Evolutionary conservation across 1,284 basidiomycete species (phyloP), one percentile per base, ranked within the genome.

Genomic region (Golubevia sp.): DNA sequence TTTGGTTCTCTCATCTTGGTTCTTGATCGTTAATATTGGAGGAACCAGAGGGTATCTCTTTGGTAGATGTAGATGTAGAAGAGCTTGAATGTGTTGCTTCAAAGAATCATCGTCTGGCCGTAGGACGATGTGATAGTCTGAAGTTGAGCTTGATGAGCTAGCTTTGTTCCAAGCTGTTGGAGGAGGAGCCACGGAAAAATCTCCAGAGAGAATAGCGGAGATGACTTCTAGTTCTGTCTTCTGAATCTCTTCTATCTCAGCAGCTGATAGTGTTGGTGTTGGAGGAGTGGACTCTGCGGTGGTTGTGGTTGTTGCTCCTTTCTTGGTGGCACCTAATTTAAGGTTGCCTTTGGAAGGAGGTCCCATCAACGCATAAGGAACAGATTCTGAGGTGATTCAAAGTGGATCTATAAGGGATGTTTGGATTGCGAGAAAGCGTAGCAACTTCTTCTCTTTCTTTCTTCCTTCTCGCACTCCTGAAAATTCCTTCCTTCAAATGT

Each of bases 141-240:
- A 66, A 21, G 74, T 66, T 2, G 76, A 50, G 0, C 65, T 23
- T 1, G 66, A 48, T 11, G 74, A 66, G 4, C 64, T 62, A 24
- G 73, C 71, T 18, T 20, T n/a, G 59, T 62, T 27, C 61, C 61
- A 62, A n/a, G 61, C 25, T 1, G 61, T 44, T 73, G 71, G 75
- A 8, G 74, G 71, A 57, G 66, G 60, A 48, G 76, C 59, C 5
- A 64, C 62, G 1, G 48, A 20, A 23, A 78, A 77, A 63, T 82
- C 79, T 11, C 66, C 56, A 18, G 73, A 73, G 48, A 82, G 67
- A 24, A 82, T 82, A 30, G 70, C 69, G 25, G 63, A 52, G 53
- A 82, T 69, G 2, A 71, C 79, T 52, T 80, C 77, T 48, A 78
- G 64, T 51, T 82, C 79, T 21, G 70, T 74, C 26, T 60, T 63